A percentile compares a stretch with the other conserved stretches of the same genome.
Evolutionary conservation across 305 asterid species (phyloP).

Genomic region (Andrographis paniculata): DNA sequence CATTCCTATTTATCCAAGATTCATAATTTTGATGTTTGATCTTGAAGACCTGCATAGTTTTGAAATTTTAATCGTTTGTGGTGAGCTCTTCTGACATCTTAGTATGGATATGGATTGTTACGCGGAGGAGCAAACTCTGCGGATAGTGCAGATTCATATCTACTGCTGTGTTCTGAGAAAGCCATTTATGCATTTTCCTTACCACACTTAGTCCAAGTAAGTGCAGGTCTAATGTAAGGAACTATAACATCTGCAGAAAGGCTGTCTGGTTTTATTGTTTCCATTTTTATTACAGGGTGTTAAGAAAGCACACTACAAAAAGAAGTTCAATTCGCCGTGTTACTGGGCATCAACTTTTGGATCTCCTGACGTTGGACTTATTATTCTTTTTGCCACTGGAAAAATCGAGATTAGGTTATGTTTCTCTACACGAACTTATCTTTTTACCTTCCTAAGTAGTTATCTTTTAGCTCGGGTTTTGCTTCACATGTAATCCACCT

Average conservation of each 20-base stretch:
- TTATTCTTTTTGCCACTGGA: conserved; percentile 70
- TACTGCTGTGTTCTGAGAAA: conserved; percentile 76
- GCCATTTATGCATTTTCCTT: conserved; percentile 72
- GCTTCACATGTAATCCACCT: neutral
- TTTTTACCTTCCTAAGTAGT: neutral
- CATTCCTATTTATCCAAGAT: too few species aligned
- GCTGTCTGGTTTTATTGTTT: conserved; percentile 11
- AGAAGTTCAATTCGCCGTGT: conserved; percentile 71
- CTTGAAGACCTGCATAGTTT: neutral
- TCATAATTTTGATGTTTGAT: too few species aligned
- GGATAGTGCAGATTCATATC: conserved; percentile 32
- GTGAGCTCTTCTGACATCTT: conserved; percentile 13
- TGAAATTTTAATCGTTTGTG: conserved; percentile 7
- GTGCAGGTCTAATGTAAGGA: conserved; percentile 9
- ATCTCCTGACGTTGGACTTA: conserved; percentile 48
- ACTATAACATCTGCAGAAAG: conserved; percentile 3
- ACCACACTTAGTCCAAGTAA: conserved; percentile 67
- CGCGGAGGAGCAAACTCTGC: conserved; percentile 27
- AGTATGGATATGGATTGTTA: conserved; percentile 29
- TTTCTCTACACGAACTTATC: neutral
- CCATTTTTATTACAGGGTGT: conserved; percentile 44
- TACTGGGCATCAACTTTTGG: conserved; percentile 76
- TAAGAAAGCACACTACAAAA: conserved; percentile 75
- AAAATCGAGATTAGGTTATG: conserved; percentile 73
- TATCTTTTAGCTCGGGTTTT: too few species aligned